Evolutionary conservation across 192 early-diverging fungal species (phyloP).

Genomic region (Coemansia sp.): DNA sequence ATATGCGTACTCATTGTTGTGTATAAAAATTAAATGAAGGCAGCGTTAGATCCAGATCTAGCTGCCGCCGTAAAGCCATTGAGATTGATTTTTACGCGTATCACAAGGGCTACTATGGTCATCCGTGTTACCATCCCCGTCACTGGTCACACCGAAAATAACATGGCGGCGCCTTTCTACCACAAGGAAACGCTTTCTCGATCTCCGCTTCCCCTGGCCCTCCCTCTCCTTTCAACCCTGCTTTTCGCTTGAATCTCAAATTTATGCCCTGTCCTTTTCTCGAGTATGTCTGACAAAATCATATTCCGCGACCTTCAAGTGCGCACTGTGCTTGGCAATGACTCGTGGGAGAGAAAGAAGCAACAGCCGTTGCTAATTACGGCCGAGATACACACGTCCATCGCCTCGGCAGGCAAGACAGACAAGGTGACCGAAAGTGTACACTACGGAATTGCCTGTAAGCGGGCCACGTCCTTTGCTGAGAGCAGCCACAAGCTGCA

Average conservation of each 20-base stretch:
- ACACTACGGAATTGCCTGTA: constrained; percentile 81
- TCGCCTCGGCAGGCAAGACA: constrained; percentile 73
- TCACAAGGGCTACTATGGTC: not conserved
- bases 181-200: not conserved
- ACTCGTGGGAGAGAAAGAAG: constrained; percentile 92
- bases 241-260: not conserved
- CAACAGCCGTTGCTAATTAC: constrained; percentile 85
- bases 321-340: constrained; percentile 84
- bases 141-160: not conserved
- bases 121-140: not conserved
- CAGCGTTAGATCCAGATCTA: not conserved
- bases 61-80: not conserved
- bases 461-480: constrained; percentile 73
- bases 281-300: constrained; percentile 62
- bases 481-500: constrained; percentile 70
- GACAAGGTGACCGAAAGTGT: constrained; percentile 83
- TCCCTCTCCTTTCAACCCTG: not conserved
- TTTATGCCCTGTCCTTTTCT: not conserved
- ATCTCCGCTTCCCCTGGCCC: not conserved
- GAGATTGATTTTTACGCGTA: not conserved
- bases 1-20: not conserved
- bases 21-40: not conserved
- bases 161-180: not conserved
- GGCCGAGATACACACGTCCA: constrained; percentile 71
- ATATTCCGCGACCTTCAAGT: constrained; percentile 78